Evolutionary conservation across 2,329 filamentous ascomycete genomes (phyloP).

Genomic region (Colletotrichum sp.): DNA sequence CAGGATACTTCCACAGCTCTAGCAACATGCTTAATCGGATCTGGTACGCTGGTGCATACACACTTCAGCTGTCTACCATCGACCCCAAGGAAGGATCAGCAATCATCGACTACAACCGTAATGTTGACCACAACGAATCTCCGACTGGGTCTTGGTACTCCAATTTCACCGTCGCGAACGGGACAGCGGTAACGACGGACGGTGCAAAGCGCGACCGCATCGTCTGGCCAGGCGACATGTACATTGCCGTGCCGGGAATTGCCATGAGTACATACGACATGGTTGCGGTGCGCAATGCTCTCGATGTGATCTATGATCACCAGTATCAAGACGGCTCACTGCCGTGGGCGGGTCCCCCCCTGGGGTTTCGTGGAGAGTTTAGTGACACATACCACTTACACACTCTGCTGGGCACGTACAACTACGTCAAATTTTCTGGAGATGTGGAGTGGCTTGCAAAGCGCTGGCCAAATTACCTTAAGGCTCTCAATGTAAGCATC

Average conservation of each 20-base stretch:
- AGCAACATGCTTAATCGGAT: constrained; percentile 50
- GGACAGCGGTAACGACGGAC: constrained; percentile 43
- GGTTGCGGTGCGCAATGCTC: constrained; percentile 49
- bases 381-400: constrained; percentile 65
- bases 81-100: constrained; percentile 37
- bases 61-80: constrained; percentile 37
- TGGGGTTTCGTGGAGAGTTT: constrained; percentile 34
- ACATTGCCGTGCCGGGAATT: constrained; percentile 36
- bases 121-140: constrained; percentile 33
- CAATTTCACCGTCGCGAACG: constrained; percentile 33
- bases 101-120: constrained; percentile 37
- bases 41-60: constrained; percentile 48
- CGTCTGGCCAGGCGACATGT: constrained; percentile 65
- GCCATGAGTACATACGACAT: constrained; percentile 22
- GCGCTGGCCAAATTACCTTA: constrained; percentile 51
- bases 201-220: constrained; percentile 60
- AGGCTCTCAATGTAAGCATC: constrained; percentile 35
- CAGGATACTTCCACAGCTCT: constrained; percentile 48
- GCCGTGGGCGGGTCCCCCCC: constrained; percentile 55
- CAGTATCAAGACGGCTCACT: constrained; percentile 47
- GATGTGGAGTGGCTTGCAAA: constrained; percentile 44
- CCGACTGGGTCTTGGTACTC: constrained; percentile 38
- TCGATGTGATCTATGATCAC: constrained; percentile 45
- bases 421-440: constrained; percentile 52
- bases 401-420: constrained; percentile 55